phyloP scores from a whole-genome alignment of 768 basidiomycete genomes.

The Zangia roseola region DNA sequence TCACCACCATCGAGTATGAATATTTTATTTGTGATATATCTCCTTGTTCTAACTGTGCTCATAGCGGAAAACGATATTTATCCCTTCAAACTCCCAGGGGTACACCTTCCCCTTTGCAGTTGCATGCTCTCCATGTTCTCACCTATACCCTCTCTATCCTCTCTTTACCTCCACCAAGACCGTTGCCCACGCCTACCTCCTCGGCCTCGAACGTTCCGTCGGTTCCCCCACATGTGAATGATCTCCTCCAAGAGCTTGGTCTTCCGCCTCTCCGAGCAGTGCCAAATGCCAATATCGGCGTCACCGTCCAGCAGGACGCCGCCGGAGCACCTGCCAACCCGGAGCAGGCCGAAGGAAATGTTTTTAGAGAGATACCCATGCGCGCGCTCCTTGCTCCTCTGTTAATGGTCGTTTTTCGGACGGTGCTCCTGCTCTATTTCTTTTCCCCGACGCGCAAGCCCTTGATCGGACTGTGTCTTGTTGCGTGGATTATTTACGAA shows the following conservation, averaged over 20 bases:
- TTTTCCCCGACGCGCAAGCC: constrained; percentile 75
- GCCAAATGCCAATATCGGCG: constrained; percentile 25
- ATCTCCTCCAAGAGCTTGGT: constrained; percentile 63
- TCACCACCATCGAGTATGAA: constrained; percentile 20
- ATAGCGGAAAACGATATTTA: constrained; percentile 46
- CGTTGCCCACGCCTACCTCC: constrained; percentile 23
- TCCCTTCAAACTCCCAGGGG: constrained; percentile 44
- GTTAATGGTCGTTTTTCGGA: constrained; percentile 66
- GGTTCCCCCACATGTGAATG: constrained; percentile 54
- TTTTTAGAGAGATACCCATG: constrained; percentile 56
- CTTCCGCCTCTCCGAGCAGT: constrained; percentile 49
- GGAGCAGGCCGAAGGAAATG: constrained; percentile 31
- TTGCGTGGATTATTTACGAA: constrained; percentile 73
- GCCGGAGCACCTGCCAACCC: constrained; percentile 17
- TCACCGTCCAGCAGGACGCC: constrained; percentile 15
- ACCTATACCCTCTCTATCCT: constrained; percentile 52
- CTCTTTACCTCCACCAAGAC: constrained; percentile 49
- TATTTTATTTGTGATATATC: neutral
- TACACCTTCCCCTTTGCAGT: constrained; percentile 56
- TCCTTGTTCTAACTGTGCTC: constrained; percentile 6
- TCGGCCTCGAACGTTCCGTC: constrained; percentile 23
- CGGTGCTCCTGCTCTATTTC: constrained; percentile 69
- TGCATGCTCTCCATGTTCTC: constrained; percentile 46
- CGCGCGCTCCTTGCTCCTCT: constrained; percentile 69
- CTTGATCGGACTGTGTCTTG: constrained; percentile 61